Evolutionary conservation across 78 protist genomes (phyloP), one percentile per base, ranked within the genome.

Genomic region (Dictyostelium citrinum): DNA sequence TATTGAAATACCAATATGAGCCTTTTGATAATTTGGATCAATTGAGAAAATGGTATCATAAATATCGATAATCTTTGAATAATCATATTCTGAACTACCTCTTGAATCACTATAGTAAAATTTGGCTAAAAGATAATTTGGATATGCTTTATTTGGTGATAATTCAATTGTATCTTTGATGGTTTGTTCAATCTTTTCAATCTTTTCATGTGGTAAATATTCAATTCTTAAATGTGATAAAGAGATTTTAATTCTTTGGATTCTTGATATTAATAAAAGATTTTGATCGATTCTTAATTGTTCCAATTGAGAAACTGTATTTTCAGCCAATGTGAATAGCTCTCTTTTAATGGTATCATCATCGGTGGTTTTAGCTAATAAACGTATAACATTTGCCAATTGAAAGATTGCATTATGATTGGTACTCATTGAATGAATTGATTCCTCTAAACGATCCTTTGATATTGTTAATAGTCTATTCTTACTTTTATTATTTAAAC

Each of bases 381-480:
- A 24, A 37, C 49, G 67, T 31, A 79, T 76, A n/a, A 88, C 93
- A 35, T 88, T 88, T 31, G 85, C 93, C 49, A 88, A 37, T n/a
- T 88, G 93, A 83, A 88, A 88, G 33, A 78, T 67, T 8, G 93
- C 84, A 37, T 39, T 31, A n/a, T 79, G 80, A 61, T 88, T 88
- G 16, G 93, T 88, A 76, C 86, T 78, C 86, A 88, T 78, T 1
- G 93, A 88, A 16, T 58, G 67, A 8, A 88, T 64, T 8, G 93
- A 88, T 41, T 78, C 76, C 8, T 88, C 81, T 5, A 88, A 24
- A 20, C 84, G 60, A 20, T 33, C 39, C 33, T 67, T 37, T 24
- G 93, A 76, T n/a, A 88, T 78, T 16, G 79, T 60, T 12, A 88
- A 45, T 10, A 88, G 17, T 49, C 93, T 37, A 20, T 20, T 58